Base-by-base conservation (phyloP, 164 flowering plant species). In the Nymphaea colorata region DNA sequence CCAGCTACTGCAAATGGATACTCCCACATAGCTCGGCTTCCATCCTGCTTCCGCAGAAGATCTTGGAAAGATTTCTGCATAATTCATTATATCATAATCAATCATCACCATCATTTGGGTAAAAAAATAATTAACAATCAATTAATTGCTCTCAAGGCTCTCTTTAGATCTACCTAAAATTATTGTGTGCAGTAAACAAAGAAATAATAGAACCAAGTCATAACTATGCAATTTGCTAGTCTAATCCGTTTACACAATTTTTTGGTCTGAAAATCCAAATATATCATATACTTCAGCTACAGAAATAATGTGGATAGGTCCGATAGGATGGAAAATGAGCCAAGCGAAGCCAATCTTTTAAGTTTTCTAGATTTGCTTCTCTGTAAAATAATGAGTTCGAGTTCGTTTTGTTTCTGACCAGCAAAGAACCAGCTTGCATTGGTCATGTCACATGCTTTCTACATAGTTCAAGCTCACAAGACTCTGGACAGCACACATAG, bases 1-100 rank as follows among this genome's bases (percentile, higher is more conserved):
- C 96, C 98, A 76, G 98, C 98, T 18, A 91, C 96, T 59, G 98
- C 98, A 85, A 91, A 91, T 18, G 98, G 98, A 71, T 91, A 91
- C 77, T 91, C 98, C 98, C 96, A 91, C 66, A 84, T 68, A 4
- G 96, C 84, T 43, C 96, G 75, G 63, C 86, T 89, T 66, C 98
- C 98, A 76, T 89, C 98, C 70, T 76, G 86, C 81, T 91, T 91
- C 36, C 74, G 81, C 47, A 91, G 93, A 76, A 91, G 96, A 80
- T 83, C 89, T 75, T 87, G 96, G 70, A 89, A 91, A 43, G 96
- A 75, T 79, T 85, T 86, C 98, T 91, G 83, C 71, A 82, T 44
- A 51, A 36, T 60, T 65, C 68, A 63, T 63, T 63, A 25, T 25
- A 25, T 25, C 36, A 25, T 25, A 25, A 25, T 25, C 36, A 25